Evolutionary conservation across 2,329 filamentous ascomycete species (phyloP).

Genomic region (Neopestalotiopsis clavispora): DNA sequence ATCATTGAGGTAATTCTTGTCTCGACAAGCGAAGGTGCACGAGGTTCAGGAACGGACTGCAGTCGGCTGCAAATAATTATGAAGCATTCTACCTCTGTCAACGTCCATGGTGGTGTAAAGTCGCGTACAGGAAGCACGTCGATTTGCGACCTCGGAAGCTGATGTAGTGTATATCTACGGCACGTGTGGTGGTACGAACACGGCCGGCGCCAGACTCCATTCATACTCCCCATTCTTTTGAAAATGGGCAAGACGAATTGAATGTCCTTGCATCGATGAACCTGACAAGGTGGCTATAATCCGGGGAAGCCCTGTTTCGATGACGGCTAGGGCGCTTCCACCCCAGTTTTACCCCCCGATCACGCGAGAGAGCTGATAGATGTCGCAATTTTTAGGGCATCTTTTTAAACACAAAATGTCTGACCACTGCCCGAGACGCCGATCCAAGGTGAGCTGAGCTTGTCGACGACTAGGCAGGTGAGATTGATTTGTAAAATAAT

Average conservation of each 20-base stretch:
- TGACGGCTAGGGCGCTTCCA: constrained; percentile 2
- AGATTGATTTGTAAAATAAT: constrained; percentile 6
- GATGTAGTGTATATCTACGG: too few relatives aligned
- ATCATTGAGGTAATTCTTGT: background rate
- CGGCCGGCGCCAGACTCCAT: background rate
- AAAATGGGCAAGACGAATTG: background rate
- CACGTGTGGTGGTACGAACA: too few relatives aligned
- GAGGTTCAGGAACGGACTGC: background rate
- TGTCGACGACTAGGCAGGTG: constrained; percentile 2
- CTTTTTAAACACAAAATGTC: background rate
- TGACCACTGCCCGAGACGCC: background rate
- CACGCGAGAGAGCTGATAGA: constrained; percentile 8
- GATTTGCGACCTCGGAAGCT: background rate
- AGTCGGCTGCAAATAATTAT: background rate
- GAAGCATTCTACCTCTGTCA: background rate
- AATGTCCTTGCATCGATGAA: background rate
- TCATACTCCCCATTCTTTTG: background rate
- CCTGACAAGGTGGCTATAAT: constrained; percentile 4
- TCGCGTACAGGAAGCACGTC: too few relatives aligned
- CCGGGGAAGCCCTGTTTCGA: constrained; percentile 13
- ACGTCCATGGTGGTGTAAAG: background rate
- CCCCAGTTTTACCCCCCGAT: constrained; percentile 14
- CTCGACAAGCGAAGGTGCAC: background rate
- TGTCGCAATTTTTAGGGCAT: constrained; percentile 13
- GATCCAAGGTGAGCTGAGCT: constrained; percentile 4